A percentile compares a stretch with the other conserved stretches of the same genome.
Conservation (phyloP, 1,284 basidiomycete species). For the Porogramme epimiltina region DNA sequence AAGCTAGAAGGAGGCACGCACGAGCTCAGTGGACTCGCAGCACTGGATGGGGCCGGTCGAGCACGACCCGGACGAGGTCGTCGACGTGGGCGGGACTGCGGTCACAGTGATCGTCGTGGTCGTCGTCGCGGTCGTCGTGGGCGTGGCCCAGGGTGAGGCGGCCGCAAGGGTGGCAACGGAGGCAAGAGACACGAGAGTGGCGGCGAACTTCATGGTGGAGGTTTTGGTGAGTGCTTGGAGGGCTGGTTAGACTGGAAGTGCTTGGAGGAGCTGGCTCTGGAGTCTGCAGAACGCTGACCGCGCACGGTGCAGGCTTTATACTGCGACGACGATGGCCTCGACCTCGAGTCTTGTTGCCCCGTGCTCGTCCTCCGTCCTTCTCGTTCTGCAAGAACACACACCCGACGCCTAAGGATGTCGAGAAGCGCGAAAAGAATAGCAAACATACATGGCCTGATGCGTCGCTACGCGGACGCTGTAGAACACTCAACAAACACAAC, state of each 20-base stretch:
- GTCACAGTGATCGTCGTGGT: conserved; percentile 9
- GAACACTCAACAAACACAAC: too few species aligned
- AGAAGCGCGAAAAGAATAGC: too few species aligned
- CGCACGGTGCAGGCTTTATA: background rate
- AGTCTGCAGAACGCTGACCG: background rate
- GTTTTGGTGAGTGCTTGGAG: background rate
- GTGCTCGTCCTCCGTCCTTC: too few species aligned
- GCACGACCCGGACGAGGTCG: conserved; percentile 22
- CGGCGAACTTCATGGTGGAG: background rate
- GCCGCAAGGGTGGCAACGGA: conserved; percentile 29
- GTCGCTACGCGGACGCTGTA: too few species aligned
- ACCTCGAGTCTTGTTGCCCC: too few species aligned
- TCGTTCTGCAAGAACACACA: too few species aligned
- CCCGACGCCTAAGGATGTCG: too few species aligned
- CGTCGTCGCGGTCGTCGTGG: conserved; percentile 4
- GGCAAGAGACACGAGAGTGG: background rate
- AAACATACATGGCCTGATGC: too few species aligned
- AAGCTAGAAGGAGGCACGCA: too few species aligned
- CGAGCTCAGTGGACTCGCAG: conserved; percentile 26
- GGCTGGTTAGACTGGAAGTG: background rate
- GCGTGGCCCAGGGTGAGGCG: conserved; percentile 24
- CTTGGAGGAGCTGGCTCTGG: background rate
- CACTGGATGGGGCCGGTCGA: conserved; percentile 32
- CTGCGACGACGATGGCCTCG: background rate
- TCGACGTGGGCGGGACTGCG: conserved; percentile 15